These are phyloP conservation scores for Euphorbia lathyris DNA, from an alignment of 345 rosid genomes.

Conservation along the genomic window DNA sequence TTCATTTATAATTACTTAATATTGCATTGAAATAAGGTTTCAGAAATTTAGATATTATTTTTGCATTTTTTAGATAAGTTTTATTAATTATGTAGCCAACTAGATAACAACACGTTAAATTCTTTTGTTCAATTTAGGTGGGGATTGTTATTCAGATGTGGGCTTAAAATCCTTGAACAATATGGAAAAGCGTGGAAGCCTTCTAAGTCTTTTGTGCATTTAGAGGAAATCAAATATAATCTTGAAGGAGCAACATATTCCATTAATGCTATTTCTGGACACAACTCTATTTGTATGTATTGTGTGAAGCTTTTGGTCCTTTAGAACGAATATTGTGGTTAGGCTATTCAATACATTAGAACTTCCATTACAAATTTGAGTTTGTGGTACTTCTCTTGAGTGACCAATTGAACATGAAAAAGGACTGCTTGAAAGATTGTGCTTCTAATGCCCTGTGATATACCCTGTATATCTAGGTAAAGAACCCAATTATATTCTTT, in stretches of 20 bases:
- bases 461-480: not conserved
- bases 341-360: too few species aligned
- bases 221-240: too few species aligned
- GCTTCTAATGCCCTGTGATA: not conserved
- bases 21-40: conserved; percentile 5
- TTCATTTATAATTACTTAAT: not conserved
- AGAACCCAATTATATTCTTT: not conserved
- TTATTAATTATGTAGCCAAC: not conserved
- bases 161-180: not conserved
- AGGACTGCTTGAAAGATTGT: not conserved
- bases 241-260: too few species aligned
- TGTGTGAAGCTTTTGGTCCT: too few species aligned
- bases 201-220: not conserved
- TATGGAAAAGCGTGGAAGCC: not conserved
- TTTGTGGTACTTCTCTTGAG: not conserved
- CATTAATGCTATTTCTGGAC: too few species aligned
- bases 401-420: not conserved
- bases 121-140: too few species aligned
- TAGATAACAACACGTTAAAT: not conserved
- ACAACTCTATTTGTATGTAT: too few species aligned
- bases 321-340: too few species aligned
- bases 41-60: not conserved
- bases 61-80: not conserved
- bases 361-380: not conserved
- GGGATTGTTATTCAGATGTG: too few species aligned